Evolutionary conservation across 768 basidiomycete genomes (phyloP), one percentile per base, ranked within the genome.

Genomic region (Coprinopsis cinerea): DNA sequence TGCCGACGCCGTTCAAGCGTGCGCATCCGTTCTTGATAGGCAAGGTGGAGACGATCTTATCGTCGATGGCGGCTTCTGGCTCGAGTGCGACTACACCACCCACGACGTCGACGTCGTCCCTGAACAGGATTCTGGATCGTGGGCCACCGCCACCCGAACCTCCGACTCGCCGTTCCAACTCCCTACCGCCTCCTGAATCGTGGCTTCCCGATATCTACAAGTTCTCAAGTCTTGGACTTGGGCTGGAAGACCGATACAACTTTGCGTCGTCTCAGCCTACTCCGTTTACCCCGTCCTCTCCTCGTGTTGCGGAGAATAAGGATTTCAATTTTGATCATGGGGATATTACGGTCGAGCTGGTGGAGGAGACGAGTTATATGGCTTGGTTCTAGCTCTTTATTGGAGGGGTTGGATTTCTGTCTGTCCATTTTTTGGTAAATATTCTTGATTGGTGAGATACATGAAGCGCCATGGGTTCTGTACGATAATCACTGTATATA

Each of bases 281-380:
- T 47, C 74, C 74, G 11, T 79, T 78, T 55, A 67, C 71, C 14
- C 69, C 73, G 2, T 70, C 69, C 7, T 64, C 69, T 6, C 74
- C 77, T 5, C 67, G 82, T 28, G 74, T 83, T 32, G 74, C 71
- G 36, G 74, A 75, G 55, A 73, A 78, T 48, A 72, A 73, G 51
- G 72, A 71, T 27, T 78, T 79, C 55, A 81, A 83, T 61, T 78
- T 82, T 58, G 81, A 82, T 52, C 72, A 81, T 56, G 82, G 82
- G 3, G 81, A 78, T 18, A 59, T 83, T 53, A 76, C 71, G 24
- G 69, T 71, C 40, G 74, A 77, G 40, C 64, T 79, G 52, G 74
- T 81, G 49, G 78, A 77, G 55, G 80, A 76, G 55, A 82, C 79
- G 28, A 78, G 77, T 49, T 83, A 80, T 59, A 83, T 83, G 82